These are phyloP conservation scores for Asterochloris erici DNA, from an alignment of 139 green algal genomes.

Conservation along the genomic window DNA sequence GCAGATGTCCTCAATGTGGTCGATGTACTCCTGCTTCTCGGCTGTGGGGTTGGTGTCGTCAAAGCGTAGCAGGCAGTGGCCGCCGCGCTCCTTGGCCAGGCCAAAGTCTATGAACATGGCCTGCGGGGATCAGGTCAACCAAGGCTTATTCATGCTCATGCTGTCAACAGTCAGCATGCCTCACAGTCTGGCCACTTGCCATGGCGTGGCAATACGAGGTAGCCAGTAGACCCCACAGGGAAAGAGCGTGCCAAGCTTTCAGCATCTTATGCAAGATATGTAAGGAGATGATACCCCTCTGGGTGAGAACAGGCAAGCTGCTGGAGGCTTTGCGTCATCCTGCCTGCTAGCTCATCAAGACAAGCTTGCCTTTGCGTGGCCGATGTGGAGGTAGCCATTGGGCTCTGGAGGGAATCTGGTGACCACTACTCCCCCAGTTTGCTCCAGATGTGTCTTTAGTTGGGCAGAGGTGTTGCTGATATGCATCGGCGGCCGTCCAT, in stretches of 20 bases:
- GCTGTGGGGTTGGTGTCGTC: conserved; percentile 99
- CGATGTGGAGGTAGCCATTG: conserved; percentile 90
- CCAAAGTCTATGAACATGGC: conserved; percentile 99
- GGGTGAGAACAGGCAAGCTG: not conserved
- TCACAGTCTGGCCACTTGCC: too few species aligned
- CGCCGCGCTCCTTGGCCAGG: conserved; percentile 77
- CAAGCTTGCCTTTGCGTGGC: conserved; percentile 88
- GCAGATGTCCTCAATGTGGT: conserved; percentile 96
- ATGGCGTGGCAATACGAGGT: too few species aligned
- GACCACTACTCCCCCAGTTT: conserved; percentile 82
- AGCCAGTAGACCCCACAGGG: not conserved
- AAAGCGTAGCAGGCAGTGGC: conserved; percentile 90
- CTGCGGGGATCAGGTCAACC: conserved; percentile 28
- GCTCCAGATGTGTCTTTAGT: conserved; percentile 74
- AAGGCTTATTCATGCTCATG: too few species aligned
- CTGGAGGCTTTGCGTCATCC: not conserved
- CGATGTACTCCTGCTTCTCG: conserved; percentile 98
- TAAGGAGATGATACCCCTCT: not conserved
- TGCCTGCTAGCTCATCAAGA: too few species aligned
- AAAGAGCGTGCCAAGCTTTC: not conserved
- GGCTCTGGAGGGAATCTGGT: conserved; percentile 98
- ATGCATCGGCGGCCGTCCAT: conserved; percentile 51
- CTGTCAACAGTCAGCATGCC: too few species aligned
- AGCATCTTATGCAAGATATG: not conserved
- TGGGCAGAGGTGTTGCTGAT: conserved; percentile 80